Evolutionary conservation across 2,329 filamentous ascomycete species (phyloP).

Genomic region (Hypoxylon sp.): DNA sequence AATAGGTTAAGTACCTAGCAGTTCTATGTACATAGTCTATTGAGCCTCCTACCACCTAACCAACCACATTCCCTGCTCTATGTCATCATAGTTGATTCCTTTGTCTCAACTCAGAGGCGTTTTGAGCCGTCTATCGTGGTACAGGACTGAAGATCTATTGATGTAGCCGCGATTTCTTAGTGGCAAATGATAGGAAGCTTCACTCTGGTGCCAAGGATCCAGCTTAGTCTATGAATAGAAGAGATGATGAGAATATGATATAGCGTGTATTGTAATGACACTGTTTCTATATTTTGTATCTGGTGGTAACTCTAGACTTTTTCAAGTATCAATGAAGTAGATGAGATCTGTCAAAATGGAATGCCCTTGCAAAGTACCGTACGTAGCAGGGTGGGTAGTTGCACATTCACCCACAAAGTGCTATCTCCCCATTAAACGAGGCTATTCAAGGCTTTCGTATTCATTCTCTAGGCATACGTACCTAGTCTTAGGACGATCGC

Average conservation of each 20-base stretch:
- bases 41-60: not conserved
- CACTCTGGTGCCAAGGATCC: not conserved
- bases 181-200: not conserved
- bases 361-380: not conserved
- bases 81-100: not conserved
- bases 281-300: not conserved
- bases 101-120: not conserved
- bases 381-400: not conserved
- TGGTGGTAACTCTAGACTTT: not conserved
- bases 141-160: not conserved
- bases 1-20: not conserved
- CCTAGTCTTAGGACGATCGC: not conserved
- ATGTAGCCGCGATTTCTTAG: not conserved
- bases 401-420: not conserved
- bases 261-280: not conserved
- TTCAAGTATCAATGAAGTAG: not conserved
- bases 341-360: not conserved
- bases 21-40: not conserved
- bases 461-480: not conserved
- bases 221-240: constrained; percentile 8
- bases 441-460: not conserved
- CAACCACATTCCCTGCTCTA: not conserved
- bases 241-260: not conserved
- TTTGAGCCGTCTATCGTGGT: not conserved
- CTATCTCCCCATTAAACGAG: not conserved